Evolutionary conservation across 108 stramenopile species (phyloP), one percentile per base, ranked within the genome.

Genomic region (Skeletonema potamos): DNA sequence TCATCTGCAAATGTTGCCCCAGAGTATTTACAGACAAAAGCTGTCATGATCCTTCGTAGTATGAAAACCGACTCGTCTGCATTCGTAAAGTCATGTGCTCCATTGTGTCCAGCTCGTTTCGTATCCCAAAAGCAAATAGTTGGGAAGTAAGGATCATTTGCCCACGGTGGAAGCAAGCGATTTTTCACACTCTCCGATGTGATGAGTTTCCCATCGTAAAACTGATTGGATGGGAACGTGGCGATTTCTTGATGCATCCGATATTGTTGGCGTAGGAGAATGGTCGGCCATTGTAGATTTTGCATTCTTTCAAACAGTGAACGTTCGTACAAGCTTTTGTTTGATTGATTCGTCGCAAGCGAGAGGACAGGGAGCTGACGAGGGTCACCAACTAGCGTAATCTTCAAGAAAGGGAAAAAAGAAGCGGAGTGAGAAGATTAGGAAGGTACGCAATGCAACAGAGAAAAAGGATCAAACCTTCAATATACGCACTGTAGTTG

Each of bases 351-450:
- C 26, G 62, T 69, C 2, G 91, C 85, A 11, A 90, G 72, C 0
- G 92, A 84, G 9, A 92, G 85, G 2, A 93, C 94, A 32, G 94
- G 91, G 13, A 96, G 87, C 68, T 96, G 96, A 60, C 91, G 70
- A 15, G 94, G 96, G 72, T 97, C 96, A 6, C 94, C 94, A 2
- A 89, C 90, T 27, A 79, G 67, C 5, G 84, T 66, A 9, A 30
- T 13, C 41, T 48, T 7, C n/a, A 11, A 3, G 13, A 4, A 18
- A 54, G 2, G 17, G 30, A 5, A 28, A 18, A 29, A 46, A 27
- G 27, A 10, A 65, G 13, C 0, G 7, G 27, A 24, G 27, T 63
- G 39, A 41, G 39, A 22, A 24, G 24, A 39, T 18, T 64, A 22
- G 3, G 43, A 64, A 46, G 39, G 8, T 20, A 27, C 28, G 9